phyloP scores from a whole-genome alignment of 2,329 filamentous ascomycete species.

The Pseudopyricularia cyperi region DNA sequence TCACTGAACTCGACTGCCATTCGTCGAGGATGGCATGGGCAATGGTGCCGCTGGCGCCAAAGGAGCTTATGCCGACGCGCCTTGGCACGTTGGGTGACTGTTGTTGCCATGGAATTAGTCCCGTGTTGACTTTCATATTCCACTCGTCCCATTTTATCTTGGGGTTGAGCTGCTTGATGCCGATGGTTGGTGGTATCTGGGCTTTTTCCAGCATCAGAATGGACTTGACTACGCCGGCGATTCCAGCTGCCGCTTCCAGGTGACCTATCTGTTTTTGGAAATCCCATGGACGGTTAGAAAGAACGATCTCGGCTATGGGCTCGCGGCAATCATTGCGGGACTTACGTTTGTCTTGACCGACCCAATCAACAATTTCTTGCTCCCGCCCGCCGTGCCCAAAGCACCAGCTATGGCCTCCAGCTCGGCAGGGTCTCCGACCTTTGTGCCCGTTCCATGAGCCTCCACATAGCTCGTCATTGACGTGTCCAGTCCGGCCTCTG shows the following conservation, averaged over 20 bases:
- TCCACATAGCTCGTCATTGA: constrained; percentile 19
- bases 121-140: neutral
- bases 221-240: constrained; percentile 25
- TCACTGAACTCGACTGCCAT: constrained; percentile 4
- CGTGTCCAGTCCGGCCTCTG: constrained; percentile 3
- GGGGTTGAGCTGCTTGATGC: constrained; percentile 10
- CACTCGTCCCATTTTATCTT: constrained; percentile 13
- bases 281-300: neutral
- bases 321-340: constrained; percentile 4
- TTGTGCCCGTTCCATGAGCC: constrained; percentile 25
- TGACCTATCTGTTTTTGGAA: constrained; percentile 14
- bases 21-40: constrained; percentile 25
- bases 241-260: constrained; percentile 22
- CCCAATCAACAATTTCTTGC: constrained; percentile 2
- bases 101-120: constrained; percentile 1
- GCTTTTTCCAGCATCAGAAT: constrained; percentile 19
- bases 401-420: constrained; percentile 14
- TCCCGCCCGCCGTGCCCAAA: constrained; percentile 6
- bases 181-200: constrained; percentile 11
- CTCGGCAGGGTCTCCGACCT: constrained; percentile 23
- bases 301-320: neutral
- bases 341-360: constrained; percentile 6
- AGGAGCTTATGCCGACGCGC: constrained; percentile 22
- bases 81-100: constrained; percentile 9
- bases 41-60: constrained; percentile 33